A percentile compares a stretch with the other conserved stretches of the same genome.
Evolutionary conservation across 1,284 basidiomycete genomes (phyloP).

Genomic region (Cutaneotrichosporon sp.): DNA sequence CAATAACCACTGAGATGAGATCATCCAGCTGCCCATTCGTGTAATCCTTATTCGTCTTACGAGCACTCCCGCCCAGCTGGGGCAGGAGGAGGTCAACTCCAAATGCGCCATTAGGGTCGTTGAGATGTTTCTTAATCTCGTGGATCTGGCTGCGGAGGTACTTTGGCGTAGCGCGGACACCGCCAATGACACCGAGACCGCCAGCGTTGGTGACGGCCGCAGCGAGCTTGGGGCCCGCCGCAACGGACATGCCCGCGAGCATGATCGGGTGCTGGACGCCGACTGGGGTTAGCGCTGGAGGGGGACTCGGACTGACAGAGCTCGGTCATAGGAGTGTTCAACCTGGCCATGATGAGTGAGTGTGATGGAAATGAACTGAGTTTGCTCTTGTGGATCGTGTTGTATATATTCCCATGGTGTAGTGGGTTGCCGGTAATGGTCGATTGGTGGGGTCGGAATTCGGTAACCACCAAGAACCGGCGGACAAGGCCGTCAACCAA

Average conservation of each 20-base stretch:
- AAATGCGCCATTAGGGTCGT: conserved; percentile 60
- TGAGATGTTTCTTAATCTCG: conserved; percentile 67
- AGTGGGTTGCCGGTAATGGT: not conserved
- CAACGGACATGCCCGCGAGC: conserved; percentile 86
- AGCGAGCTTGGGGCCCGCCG: conserved; percentile 77
- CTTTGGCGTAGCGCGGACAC: conserved; percentile 59
- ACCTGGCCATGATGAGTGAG: conserved; percentile 39
- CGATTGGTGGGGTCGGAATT: not conserved
- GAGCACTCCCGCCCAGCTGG: conserved; percentile 72
- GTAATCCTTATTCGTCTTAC: conserved; percentile 69
- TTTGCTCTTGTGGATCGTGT: not conserved
- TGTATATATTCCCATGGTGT: not conserved
- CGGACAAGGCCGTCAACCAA: not conserved
- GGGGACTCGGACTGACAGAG: conserved; percentile 55
- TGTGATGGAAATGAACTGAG: too few species aligned
- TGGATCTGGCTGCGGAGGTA: conserved; percentile 62
- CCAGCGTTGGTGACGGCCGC: conserved; percentile 76
- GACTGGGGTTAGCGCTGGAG: conserved; percentile 47
- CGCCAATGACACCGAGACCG: conserved; percentile 83
- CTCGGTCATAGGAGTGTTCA: conserved; percentile 69
- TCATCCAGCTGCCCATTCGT: conserved; percentile 69
- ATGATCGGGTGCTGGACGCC: conserved; percentile 82
- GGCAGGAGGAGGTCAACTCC: conserved; percentile 84
- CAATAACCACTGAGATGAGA: conserved; percentile 80
- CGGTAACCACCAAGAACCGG: not conserved